Evolutionary conservation across 495 filamentous ascomycete genomes (phyloP).

Genomic region (Penicillium cataractarum): DNA sequence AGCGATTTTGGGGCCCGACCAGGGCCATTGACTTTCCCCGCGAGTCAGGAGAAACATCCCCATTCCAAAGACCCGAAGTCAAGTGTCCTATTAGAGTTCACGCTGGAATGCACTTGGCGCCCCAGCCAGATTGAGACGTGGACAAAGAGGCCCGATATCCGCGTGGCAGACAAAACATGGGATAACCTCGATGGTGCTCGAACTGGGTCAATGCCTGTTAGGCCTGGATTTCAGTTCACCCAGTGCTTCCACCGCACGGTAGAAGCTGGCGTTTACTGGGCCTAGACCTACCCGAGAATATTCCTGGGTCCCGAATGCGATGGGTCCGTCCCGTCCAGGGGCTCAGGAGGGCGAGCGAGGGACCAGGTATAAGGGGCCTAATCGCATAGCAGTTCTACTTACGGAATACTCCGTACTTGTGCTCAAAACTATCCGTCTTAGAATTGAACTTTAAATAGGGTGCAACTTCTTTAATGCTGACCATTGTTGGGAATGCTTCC

Average conservation of each 20-base stretch:
- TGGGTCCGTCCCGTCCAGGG: constrained; percentile 17
- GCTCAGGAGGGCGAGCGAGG: background rate
- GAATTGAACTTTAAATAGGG: no score
- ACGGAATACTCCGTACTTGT: no score
- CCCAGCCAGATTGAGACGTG: background rate
- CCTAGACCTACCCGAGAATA: constrained; percentile 23
- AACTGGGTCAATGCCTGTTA: background rate
- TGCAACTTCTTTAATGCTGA: no score
- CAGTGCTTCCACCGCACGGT: background rate
- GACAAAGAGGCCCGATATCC: background rate
- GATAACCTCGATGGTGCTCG: background rate
- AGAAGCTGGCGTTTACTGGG: background rate
- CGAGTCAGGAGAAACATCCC: constrained; percentile 12
- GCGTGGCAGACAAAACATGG: background rate
- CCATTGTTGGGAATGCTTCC: no score
- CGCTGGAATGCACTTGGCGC: constrained; percentile 16
- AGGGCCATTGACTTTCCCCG: constrained; percentile 3
- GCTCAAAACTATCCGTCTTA: background rate
- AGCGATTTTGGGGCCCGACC: constrained; percentile 1
- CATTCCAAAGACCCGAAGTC: constrained; percentile 9
- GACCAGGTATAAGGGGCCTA: background rate
- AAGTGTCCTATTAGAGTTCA: constrained; percentile 19
- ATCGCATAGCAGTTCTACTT: background rate
- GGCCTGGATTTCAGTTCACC: background rate
- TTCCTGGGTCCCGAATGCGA: constrained; percentile 4